Percentiles rank a stretch among this genome's conserved stretches.
These are phyloP conservation scores for Cryptococcus wingfieldii DNA, from an alignment of 1,284 basidiomycete genomes.

Conservation along the genomic window DNA sequence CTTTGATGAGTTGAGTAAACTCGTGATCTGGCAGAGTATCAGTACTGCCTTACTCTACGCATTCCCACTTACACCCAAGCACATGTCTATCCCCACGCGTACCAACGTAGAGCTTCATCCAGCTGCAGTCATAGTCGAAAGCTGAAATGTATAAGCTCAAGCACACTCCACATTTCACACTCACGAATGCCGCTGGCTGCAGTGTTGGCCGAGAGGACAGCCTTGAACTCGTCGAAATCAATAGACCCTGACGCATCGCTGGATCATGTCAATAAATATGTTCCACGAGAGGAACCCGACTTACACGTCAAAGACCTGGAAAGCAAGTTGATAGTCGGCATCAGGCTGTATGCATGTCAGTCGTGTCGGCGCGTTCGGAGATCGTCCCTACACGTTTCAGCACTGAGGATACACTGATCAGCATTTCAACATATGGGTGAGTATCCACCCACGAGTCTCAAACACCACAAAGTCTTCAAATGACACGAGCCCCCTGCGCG, in stretches of 20 bases:
- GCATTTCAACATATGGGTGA: neutral
- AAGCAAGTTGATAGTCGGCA: constrained; percentile 93
- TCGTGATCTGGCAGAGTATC: constrained; percentile 64
- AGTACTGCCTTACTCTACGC: neutral
- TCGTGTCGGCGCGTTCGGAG: neutral
- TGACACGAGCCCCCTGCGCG: constrained; percentile 71
- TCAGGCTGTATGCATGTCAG: constrained; percentile 59
- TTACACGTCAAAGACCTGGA: constrained; percentile 91
- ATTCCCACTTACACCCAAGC: constrained; percentile 68
- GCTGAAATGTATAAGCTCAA: constrained; percentile 43
- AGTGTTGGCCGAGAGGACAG: constrained; percentile 76
- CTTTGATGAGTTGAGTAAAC: constrained; percentile 91
- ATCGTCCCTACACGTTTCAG: constrained; percentile 34
- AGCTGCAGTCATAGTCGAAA: constrained; percentile 91
- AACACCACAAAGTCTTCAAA: constrained; percentile 95
- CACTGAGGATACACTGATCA: constrained; percentile 18
- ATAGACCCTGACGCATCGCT: constrained; percentile 84
- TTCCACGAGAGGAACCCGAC: constrained; percentile 38
- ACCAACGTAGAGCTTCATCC: constrained; percentile 90
- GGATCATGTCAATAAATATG: neutral
- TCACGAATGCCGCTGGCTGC: constrained; percentile 58
- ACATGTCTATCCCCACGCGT: constrained; percentile 84
- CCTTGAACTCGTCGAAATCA: constrained; percentile 88
- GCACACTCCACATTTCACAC: constrained; percentile 5
- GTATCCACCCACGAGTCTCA: constrained; percentile 57